Evolutionary conservation across 371 early-diverging fungal genomes (phyloP), one percentile per base, ranked within the genome.

Genomic region (Coemansia sp.): DNA sequence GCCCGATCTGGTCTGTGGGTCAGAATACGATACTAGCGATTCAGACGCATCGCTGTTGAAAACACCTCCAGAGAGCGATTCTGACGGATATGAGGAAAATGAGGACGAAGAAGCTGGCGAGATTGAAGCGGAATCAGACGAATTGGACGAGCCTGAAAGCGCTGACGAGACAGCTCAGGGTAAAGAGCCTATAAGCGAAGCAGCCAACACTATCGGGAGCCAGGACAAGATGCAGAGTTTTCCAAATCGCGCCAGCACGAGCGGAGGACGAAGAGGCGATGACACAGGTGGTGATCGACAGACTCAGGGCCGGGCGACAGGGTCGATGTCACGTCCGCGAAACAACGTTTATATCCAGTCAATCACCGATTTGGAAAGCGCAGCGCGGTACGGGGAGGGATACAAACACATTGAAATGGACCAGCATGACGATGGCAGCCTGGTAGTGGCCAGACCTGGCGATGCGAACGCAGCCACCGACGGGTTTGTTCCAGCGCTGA

Each of bases 361-460:
- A 16, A 55, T 24, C 42, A 60, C 55, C 13, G 77, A 77, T 34
- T 3, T 68, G 27, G 69, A 68, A 40, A 73, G 63, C 16, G 69
- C 66, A 2, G 65, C 77, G 37, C 69, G 77, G 21, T 73, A 69
- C 39, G 77, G 77, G 34, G 77, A 77, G 34, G 77, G 77, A 0
- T 77, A 77, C 69, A 64, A 62, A 58, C 56, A 72, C 34, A 68
- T 77, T 63, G 56, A 66, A 31, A 61, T 74, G 13, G 77, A 77
- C 54, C 55, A 50, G 24, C 63, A 73, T 5, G 77, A 77, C 27
- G 77, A 77, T 37, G 75, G 69, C 52, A 66, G 63, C 26, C 63
- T 77, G 14, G 69, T 65, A 7, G 69, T 74, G 21, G 69, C 75
- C 18, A 65, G 51, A 11, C 60, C 61, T 7, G n/a, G 27, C 8